Percentiles rank a stretch among this genome's conserved stretches.
Conservation (phyloP, 2,329 filamentous ascomycete species). For the Microsporum audouinii region DNA sequence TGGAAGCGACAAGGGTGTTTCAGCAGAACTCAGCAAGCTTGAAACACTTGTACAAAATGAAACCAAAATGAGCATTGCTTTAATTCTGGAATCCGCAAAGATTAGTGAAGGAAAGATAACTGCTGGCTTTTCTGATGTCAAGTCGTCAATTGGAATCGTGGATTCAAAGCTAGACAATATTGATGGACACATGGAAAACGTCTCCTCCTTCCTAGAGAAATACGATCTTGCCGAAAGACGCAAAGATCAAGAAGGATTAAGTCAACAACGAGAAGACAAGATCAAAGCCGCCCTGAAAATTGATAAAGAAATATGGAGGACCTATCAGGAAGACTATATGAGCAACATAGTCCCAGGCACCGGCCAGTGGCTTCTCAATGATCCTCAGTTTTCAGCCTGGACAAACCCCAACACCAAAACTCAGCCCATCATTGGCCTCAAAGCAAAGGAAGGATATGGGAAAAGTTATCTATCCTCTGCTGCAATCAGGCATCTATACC, state of each 20-base stretch:
- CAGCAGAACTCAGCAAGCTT: constrained; percentile 17
- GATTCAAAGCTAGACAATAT: constrained; percentile 12
- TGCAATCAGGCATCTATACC: constrained; percentile 10
- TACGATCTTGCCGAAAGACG: constrained; percentile 4
- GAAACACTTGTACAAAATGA: constrained; percentile 20
- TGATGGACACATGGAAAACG: constrained; percentile 8
- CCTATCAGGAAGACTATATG: constrained; percentile 13
- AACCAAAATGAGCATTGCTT: constrained; percentile 19
- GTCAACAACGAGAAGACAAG: constrained; percentile 11
- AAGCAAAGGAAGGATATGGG: constrained; percentile 13
- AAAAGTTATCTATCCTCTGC: constrained; percentile 14
- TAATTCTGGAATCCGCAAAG: constrained; percentile 20
- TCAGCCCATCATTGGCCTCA: constrained; percentile 10
- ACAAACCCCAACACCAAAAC: constrained; percentile 2
- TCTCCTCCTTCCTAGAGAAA: constrained; percentile 10
- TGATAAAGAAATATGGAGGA: constrained; percentile 13
- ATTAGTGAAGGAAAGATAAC: constrained; percentile 16
- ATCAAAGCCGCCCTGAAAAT: constrained; percentile 13
- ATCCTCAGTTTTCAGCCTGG: constrained; percentile 13
- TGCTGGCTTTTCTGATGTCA: constrained; percentile 11
- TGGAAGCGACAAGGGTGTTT: constrained; percentile 21
- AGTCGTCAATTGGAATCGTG: constrained; percentile 8
- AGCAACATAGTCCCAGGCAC: constrained; percentile 9
- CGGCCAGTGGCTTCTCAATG: constrained; percentile 11
- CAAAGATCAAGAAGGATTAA: constrained; percentile 10